Percentiles rank a stretch among this genome's conserved stretches.
phyloP scores from a whole-genome alignment of 148 eudicot genomes.

The Cornus controversa region DNA sequence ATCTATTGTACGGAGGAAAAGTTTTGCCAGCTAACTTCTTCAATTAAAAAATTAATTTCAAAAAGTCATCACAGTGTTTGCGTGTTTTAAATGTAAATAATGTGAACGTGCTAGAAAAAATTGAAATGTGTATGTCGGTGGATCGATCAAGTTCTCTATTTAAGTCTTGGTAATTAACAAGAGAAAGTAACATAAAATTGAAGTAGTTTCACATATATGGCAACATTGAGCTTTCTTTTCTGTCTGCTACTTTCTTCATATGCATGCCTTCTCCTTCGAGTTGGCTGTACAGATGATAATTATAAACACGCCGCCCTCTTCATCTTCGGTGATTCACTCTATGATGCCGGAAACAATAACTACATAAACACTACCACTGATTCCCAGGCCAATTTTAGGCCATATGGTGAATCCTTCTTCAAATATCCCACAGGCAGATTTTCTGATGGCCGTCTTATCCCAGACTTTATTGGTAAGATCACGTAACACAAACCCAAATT shows the following conservation, averaged over 20 bases:
- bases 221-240: conserved; percentile 6
- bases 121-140: no score
- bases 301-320: conserved; percentile 26
- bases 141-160: no score
- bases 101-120: no score
- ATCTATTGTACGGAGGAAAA: no score
- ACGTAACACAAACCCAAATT: no score
- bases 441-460: conserved; percentile 62
- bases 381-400: conserved; percentile 56
- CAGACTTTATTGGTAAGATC: conserved; percentile 59
- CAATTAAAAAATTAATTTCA: no score
- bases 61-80: no score
- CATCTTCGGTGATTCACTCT: conserved; percentile 65
- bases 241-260: conserved; percentile 13
- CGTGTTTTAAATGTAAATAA: no score
- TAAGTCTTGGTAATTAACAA: no score
- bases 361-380: conserved; percentile 54
- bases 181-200: neutral
- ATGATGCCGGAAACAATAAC: conserved; percentile 69
- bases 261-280: conserved; percentile 2
- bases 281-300: conserved; percentile 16
- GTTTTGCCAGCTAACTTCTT: no score
- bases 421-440: conserved; percentile 56
- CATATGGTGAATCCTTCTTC: conserved; percentile 61
- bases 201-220: neutral